These are phyloP conservation scores for Gracilaria gracilis DNA, from an alignment of 23 red algal species.

Conservation along the genomic window DNA sequence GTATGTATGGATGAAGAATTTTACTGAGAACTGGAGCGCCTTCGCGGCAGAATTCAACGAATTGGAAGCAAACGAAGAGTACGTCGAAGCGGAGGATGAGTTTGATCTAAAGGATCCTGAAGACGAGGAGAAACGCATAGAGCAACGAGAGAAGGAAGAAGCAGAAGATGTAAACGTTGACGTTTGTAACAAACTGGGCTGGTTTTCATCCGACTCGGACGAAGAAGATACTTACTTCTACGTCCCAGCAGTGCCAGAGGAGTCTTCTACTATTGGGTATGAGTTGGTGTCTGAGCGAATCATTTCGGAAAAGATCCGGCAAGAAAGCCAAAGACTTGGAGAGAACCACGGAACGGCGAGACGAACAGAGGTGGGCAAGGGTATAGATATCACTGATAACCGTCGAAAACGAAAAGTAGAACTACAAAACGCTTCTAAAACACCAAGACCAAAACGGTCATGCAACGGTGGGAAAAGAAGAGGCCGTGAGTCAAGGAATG, in stretches of 20 bases:
- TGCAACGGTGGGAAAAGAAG: neutral
- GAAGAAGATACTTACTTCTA: slow-evolving; percentile 71
- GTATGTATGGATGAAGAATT: slow-evolving; percentile 82
- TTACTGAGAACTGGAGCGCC: slow-evolving; percentile 96
- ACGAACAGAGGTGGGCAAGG: neutral
- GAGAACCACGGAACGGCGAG: neutral
- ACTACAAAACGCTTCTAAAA: neutral
- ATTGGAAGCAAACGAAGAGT: slow-evolving; percentile 95
- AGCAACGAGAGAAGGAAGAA: slow-evolving; percentile 42
- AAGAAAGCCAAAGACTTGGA: neutral
- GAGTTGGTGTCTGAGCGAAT: slow-evolving; percentile 28
- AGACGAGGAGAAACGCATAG: slow-evolving; percentile 47
- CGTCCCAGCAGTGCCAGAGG: slow-evolving; percentile 53
- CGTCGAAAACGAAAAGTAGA: slow-evolving; percentile 21
- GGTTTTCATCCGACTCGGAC: slow-evolving; percentile 75
- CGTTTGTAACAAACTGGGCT: slow-evolving; percentile 22
- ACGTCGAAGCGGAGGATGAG: slow-evolving; percentile 96
- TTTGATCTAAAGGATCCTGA: slow-evolving; percentile 84
- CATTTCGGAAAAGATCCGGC: slow-evolving; percentile 25
- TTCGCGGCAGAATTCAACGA: slow-evolving; percentile 94
- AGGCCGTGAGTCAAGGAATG: neutral
- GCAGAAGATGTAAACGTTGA: slow-evolving; percentile 66
- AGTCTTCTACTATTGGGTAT: neutral
- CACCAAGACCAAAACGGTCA: slow-evolving; percentile 13
- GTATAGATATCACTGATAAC: neutral